phyloP scores from a whole-genome alignment of 139 green algal genomes.

The Closterium sp. region DNA sequence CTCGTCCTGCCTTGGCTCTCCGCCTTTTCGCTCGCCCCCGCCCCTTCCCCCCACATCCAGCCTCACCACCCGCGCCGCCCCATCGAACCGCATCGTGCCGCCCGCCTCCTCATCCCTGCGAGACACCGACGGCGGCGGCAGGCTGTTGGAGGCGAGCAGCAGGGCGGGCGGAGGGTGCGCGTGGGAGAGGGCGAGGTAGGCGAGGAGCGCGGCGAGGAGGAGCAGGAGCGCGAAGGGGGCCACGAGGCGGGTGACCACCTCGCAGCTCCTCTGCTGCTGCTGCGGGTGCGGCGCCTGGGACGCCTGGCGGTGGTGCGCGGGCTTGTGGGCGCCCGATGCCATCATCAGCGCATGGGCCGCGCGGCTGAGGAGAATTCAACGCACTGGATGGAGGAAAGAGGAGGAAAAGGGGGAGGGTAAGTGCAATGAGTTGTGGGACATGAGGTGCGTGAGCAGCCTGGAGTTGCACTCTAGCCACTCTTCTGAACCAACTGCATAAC shows the following conservation, averaged over 20 bases:
- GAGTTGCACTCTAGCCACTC: no score
- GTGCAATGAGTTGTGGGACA: no score
- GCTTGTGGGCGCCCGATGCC: neutral
- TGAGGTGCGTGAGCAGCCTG: no score
- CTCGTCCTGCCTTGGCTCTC: slow-evolving; percentile 23
- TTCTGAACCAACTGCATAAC: no score
- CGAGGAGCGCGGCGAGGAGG: neutral
- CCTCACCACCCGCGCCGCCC: neutral
- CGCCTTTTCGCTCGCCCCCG: neutral
- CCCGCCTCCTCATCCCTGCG: neutral
- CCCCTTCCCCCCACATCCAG: neutral
- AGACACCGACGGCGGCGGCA: neutral
- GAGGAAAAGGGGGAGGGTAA: no score
- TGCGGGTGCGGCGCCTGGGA: neutral
- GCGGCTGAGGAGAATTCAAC: no score
- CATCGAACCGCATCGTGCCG: slow-evolving; percentile 9
- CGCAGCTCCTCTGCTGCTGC: neutral
- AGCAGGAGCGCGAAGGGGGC: neutral
- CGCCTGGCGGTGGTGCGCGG: neutral
- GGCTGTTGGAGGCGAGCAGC: neutral
- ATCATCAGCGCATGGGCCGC: no score
- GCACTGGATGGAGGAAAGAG: no score
- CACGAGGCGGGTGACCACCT: neutral
- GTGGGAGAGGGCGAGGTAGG: slow-evolving; percentile 11
- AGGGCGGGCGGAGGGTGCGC: neutral